Conservation (phyloP, 108 stramenopile species). For the Chaetoceros muelleri region DNA sequence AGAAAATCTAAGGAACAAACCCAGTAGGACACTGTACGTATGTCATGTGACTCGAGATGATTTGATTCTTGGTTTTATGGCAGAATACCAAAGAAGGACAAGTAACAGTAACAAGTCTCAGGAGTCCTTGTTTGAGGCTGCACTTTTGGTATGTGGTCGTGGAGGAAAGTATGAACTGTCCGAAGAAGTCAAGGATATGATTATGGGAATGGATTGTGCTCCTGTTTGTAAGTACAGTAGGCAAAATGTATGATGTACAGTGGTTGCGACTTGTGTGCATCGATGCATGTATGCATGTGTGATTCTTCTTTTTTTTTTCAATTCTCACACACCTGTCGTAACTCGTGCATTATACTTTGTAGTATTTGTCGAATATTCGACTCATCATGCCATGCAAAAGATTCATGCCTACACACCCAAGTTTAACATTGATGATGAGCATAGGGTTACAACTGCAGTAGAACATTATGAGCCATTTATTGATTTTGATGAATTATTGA, state of each 20-base stretch:
- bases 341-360: conserved; percentile 28
- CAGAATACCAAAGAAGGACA: conserved; percentile 51
- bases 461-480: conserved; percentile 83
- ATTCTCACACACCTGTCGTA: too few species aligned
- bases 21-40: conserved; percentile 66
- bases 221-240: too few species aligned
- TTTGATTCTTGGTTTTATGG: conserved; percentile 61
- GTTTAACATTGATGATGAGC: conserved; percentile 62
- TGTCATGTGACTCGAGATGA: conserved; percentile 41
- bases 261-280: background rate
- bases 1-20: conserved; percentile 54
- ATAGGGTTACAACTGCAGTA: conserved; percentile 51
- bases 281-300: background rate
- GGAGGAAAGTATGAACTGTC: conserved; percentile 42
- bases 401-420: conserved; percentile 73
- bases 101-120: conserved; percentile 3
- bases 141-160: conserved; percentile 61
- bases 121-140: conserved; percentile 34
- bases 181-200: conserved; percentile 45
- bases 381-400: conserved; percentile 55
- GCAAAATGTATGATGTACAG: too few species aligned
- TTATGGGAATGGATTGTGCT: conserved; percentile 25
- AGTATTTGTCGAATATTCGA: conserved; percentile 38
- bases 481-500: conserved; percentile 75
- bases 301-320: background rate